Percentiles rank a stretch among this genome's conserved stretches.
phyloP scores from a whole-genome alignment of 2,329 filamentous ascomycete genomes.

The Fusarium sarcochroum region DNA sequence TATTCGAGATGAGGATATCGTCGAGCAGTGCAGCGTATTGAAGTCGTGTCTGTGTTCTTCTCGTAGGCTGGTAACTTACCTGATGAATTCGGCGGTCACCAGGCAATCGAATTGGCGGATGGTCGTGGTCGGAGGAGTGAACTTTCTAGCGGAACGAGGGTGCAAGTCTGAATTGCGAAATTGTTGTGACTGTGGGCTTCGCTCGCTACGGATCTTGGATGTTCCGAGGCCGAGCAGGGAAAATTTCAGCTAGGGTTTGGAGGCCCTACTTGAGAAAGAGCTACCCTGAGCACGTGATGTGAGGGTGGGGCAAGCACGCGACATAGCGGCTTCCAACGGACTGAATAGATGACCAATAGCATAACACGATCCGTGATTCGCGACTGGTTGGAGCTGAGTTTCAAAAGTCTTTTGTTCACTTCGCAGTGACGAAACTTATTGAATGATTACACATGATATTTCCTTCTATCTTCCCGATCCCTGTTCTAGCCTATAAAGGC shows the following conservation, averaged over 20 bases:
- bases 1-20: constrained; percentile 43
- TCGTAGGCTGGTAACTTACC: constrained; percentile 56
- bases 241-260: constrained; percentile 29
- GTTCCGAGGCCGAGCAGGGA: constrained; percentile 35
- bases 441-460: background rate
- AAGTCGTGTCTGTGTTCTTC: constrained; percentile 35
- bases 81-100: constrained; percentile 64
- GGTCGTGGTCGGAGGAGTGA: constrained; percentile 55
- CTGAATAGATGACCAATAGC: constrained; percentile 13
- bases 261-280: no score
- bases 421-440: background rate
- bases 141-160: constrained; percentile 53
- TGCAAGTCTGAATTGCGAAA: constrained; percentile 53
- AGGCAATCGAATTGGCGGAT: constrained; percentile 63
- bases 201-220: constrained; percentile 49
- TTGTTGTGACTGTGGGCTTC: constrained; percentile 57
- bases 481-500: background rate
- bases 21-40: constrained; percentile 44
- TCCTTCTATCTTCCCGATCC: background rate
- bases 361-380: constrained; percentile 14
- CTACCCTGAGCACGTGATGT: no score
- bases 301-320: no score
- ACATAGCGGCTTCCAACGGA: no score
- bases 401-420: no score
- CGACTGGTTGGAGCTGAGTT: no score